Evolutionary conservation across 2,329 filamentous ascomycete species (phyloP).

Genomic region (Botrytis medusae): DNA sequence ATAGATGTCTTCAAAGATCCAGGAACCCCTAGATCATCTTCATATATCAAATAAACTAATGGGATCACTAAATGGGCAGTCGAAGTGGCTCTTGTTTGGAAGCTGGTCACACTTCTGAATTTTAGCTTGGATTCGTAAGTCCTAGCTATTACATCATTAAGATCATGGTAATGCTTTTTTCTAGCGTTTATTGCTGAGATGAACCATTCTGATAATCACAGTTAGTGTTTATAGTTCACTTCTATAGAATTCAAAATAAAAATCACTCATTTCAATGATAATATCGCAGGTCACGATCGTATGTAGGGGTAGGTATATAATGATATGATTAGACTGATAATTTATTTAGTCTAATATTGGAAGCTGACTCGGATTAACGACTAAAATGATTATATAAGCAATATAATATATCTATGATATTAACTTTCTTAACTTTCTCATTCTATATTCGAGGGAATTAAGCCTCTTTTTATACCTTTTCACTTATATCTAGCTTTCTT

Average conservation of each 20-base stretch:
- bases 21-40: background rate
- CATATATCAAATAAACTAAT: background rate
- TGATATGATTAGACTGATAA: too few relatives aligned
- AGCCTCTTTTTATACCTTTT: too few relatives aligned
- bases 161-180: background rate
- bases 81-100: background rate
- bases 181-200: background rate
- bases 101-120: background rate
- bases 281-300: too few relatives aligned
- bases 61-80: background rate
- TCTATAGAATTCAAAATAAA: background rate
- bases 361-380: too few relatives aligned
- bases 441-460: too few relatives aligned
- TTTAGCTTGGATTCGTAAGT: background rate
- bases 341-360: too few relatives aligned
- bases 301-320: too few relatives aligned
- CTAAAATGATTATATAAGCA: too few relatives aligned
- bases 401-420: too few relatives aligned
- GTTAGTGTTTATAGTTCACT: background rate
- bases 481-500: too few relatives aligned
- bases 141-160: background rate
- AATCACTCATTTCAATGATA: background rate
- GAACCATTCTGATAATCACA: background rate
- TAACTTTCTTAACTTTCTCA: too few relatives aligned
- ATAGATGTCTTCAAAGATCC: background rate